These are phyloP conservation scores for Telfairia occidentalis DNA, from an alignment of 331 rosid species.

Conservation along the genomic window DNA sequence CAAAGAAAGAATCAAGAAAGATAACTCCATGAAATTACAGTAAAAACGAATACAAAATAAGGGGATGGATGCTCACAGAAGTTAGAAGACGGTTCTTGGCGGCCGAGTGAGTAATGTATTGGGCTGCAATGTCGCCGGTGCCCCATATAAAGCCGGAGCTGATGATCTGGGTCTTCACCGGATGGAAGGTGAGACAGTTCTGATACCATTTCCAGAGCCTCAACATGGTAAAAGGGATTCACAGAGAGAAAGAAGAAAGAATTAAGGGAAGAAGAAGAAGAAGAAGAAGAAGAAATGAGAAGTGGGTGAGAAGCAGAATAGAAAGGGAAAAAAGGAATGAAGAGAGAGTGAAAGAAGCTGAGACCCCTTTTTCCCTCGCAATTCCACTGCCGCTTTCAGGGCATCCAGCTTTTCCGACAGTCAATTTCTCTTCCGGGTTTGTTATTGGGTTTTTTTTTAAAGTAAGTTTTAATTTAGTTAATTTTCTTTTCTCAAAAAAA, in stretches of 20 bases:
- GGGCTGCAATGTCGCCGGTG: slow-evolving; percentile 36
- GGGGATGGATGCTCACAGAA: slow-evolving; percentile 18
- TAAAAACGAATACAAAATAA: neutral
- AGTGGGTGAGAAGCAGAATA: neutral
- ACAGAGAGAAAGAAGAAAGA: neutral
- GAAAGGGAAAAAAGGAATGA: neutral
- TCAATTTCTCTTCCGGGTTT: neutral
- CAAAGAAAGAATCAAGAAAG: neutral
- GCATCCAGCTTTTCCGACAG: neutral
- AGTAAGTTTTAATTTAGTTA: too few species aligned
- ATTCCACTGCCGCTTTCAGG: neutral
- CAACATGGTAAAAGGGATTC: slow-evolving; percentile 5
- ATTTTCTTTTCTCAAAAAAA: too few species aligned
- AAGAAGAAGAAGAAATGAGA: neutral
- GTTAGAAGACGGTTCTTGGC: slow-evolving; percentile 16
- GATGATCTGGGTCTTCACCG: slow-evolving; percentile 37
- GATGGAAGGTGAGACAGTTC: slow-evolving; percentile 33
- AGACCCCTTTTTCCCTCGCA: neutral
- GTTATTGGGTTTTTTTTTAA: too few species aligned
- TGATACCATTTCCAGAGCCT: slow-evolving; percentile 45
- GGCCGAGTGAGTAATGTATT: slow-evolving; percentile 29
- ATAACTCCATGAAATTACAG: neutral
- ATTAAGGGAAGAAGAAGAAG: neutral
- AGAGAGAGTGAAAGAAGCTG: neutral
- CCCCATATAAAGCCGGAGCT: slow-evolving; percentile 46